Evolutionary conservation across 169 alveolate species (phyloP).

Genomic region (Pseudocohnilembus persalinus): DNA sequence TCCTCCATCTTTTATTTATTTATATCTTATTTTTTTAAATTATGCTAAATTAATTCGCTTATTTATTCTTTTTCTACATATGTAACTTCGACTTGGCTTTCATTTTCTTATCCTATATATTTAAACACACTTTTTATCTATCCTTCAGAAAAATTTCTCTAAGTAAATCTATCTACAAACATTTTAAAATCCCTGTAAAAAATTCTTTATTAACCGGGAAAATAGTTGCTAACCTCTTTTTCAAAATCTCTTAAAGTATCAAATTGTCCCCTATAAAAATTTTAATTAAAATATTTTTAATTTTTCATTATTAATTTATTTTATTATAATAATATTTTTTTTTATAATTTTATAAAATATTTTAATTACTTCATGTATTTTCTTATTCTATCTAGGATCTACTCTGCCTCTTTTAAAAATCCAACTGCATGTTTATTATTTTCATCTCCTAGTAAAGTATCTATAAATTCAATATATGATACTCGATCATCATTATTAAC

Average conservation of each 20-base stretch:
- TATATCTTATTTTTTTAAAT: slow-evolving; percentile 4
- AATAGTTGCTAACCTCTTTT: background rate
- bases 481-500: slow-evolving; percentile 14
- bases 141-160: background rate
- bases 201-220: background rate
- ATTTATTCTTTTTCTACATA: slow-evolving; percentile 6
- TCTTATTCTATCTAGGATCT: slow-evolving; percentile 4
- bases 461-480: slow-evolving; percentile 9
- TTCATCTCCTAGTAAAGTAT: background rate
- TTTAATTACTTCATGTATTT: slow-evolving; percentile 9
- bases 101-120: background rate
- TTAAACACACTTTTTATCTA: slow-evolving; percentile 13
- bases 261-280: background rate
- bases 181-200: background rate
- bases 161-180: background rate
- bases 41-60: slow-evolving; percentile 9
- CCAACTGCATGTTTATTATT: background rate
- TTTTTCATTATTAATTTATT: no score
- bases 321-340: background rate
- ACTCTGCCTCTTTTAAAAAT: slow-evolving; percentile 7
- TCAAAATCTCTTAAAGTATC: background rate
- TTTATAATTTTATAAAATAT: background rate
- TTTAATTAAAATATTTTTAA: slow-evolving; percentile 8
- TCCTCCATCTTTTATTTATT: background rate
- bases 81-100: background rate